phyloP scores from a whole-genome alignment of 2,329 filamentous ascomycete genomes.

The Penicillium rolfsii region DNA sequence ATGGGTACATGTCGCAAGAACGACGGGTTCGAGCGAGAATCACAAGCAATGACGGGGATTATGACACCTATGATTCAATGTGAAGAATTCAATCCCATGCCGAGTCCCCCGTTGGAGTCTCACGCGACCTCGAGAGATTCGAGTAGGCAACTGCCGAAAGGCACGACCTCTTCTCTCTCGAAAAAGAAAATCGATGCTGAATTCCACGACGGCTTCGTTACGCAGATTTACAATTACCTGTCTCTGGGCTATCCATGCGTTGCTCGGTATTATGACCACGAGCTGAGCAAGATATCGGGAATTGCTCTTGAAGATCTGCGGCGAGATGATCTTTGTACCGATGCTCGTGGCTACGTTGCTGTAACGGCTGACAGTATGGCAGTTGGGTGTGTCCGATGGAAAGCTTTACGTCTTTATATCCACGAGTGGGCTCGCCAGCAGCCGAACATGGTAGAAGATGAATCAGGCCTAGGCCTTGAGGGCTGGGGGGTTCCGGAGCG shows the following conservation, averaged over 20 bases:
- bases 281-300: constrained; percentile 78
- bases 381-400: constrained; percentile 72
- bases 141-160: background rate
- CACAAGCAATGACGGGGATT: constrained; percentile 28
- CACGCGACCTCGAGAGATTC: background rate
- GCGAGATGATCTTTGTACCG: constrained; percentile 67
- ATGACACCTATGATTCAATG: constrained; percentile 31
- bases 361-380: constrained; percentile 51
- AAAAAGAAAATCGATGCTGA: constrained; percentile 59
- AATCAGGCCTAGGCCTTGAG: constrained; percentile 55
- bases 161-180: constrained; percentile 7
- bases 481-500: constrained; percentile 66
- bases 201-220: constrained; percentile 83
- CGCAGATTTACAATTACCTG: constrained; percentile 96
- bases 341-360: constrained; percentile 74
- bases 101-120: background rate
- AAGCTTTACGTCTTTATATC: constrained; percentile 80
- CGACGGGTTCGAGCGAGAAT: constrained; percentile 18
- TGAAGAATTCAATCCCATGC: constrained; percentile 12
- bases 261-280: constrained; percentile 79
- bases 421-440: constrained; percentile 88
- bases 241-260: constrained; percentile 88
- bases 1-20: constrained; percentile 46
- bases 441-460: constrained; percentile 66
- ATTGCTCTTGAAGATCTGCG: constrained; percentile 71